Conservation (phyloP, 164 flowering plant genomes). For the Chimonanthus praecox region DNA sequence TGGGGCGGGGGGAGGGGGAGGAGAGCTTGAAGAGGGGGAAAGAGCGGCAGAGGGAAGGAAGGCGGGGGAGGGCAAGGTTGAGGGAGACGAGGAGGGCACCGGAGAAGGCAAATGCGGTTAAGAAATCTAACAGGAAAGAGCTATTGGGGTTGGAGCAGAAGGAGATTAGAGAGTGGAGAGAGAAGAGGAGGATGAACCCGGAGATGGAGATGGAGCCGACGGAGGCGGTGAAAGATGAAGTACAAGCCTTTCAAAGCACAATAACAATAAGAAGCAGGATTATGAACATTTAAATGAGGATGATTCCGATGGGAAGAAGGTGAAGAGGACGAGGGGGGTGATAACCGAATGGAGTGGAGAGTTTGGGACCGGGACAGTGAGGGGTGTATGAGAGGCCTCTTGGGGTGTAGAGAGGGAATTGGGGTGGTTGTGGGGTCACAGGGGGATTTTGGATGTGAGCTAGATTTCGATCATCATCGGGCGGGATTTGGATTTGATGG, state of each 20-base stretch:
- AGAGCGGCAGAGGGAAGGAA: slow-evolving; percentile 38
- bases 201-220: slow-evolving; percentile 25
- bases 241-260: slow-evolving; percentile 18
- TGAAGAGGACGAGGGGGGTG: slow-evolving; percentile 8
- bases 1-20: slow-evolving; percentile 12
- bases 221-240: slow-evolving; percentile 20
- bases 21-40: slow-evolving; percentile 28
- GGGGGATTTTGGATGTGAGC: background rate
- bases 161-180: slow-evolving; percentile 48
- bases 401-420: slow-evolving; percentile 32
- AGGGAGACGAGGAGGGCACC: slow-evolving; percentile 39
- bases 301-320: slow-evolving; percentile 3
- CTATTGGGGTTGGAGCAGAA: slow-evolving; percentile 33
- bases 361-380: slow-evolving; percentile 19
- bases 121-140: slow-evolving; percentile 33
- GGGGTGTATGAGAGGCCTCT: slow-evolving; percentile 28
- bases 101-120: slow-evolving; percentile 45
- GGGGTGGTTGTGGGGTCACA: background rate
- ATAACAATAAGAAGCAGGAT: slow-evolving; percentile 18
- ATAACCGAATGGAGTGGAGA: background rate
- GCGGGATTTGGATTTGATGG: background rate
- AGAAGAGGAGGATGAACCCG: slow-evolving; percentile 34
- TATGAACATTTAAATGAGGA: background rate
- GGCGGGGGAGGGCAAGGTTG: slow-evolving; percentile 44
- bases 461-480: background rate